Evolutionary conservation across 192 early-diverging fungal genomes (phyloP), one percentile per base, ranked within the genome.

Genomic region (Coemansia aciculifera): DNA sequence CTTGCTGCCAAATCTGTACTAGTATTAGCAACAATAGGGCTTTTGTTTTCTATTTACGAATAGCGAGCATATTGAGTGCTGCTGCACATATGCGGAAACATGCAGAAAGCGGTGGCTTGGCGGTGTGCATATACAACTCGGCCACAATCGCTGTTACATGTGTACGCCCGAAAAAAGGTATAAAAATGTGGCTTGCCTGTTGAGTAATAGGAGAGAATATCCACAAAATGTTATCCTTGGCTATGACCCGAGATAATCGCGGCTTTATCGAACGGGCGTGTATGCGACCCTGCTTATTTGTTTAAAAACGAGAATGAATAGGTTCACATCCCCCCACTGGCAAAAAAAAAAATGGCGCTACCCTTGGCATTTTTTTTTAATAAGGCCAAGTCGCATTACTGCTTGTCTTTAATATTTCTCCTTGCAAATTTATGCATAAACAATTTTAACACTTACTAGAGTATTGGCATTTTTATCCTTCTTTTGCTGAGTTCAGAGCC

Each of bases 81-180:
- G n/a, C 19, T 48, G 19, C 19, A n/a, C 19, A 48, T 48, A 48
- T 48, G 46, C 46, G 19, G 46, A 48, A 11, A 9, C 46, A 11
- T 48, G 46, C 21, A 48, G 6, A 21, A 57, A 32, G 34, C 3
- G 2, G 54, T 32, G 54, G 54, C 54, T 57, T 57, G 54, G 5
- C 27, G 29, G 54, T n/a, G 31, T 57, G 29, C 29, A 57, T 57
- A 57, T 34, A 4, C 54, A 57, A 57, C 54, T 57, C 54, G 54
- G 54, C 54, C 54, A 57, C 54, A 57, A 57, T 31, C 29, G 54
- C 29, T 31, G 34, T 32, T 31, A 48, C 46, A 19, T 23, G 21
- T 48, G 46, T 19, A 23, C 5, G 19, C n/a, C 46, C 19, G 19
- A 48, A 48, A 48, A 48, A 43, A 5, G n/a, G 3, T 15, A 15